Conservation (phyloP, 1,284 basidiomycete genomes). For the Pholiota adiposa region DNA sequence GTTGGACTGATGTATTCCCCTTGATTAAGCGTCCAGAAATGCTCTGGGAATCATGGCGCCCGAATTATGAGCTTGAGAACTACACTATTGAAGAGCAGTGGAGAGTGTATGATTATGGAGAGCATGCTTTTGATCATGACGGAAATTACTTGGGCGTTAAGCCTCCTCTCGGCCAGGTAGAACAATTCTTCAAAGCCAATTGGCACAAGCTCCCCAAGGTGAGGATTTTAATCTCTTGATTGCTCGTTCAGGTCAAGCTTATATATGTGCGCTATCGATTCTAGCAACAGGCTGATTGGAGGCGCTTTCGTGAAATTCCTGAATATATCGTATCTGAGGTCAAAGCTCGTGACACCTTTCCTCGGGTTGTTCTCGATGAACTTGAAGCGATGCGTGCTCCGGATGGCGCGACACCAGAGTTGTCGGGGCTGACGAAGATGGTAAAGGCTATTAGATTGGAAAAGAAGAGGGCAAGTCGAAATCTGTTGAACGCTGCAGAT, state of each 20-base stretch:
- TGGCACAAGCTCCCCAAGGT: neutral
- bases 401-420: no score
- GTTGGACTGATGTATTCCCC: slow-evolving; percentile 15
- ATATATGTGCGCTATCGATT: neutral
- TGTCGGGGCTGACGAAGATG: no score
- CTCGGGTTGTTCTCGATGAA: neutral
- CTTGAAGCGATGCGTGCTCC: neutral
- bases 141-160: slow-evolving; percentile 24
- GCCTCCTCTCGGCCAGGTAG: slow-evolving; percentile 24
- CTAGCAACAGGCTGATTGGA: neutral
- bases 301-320: neutral
- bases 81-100: slow-evolving; percentile 22
- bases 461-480: no score
- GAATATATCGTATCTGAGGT: neutral
- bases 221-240: neutral
- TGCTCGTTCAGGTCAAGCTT: neutral
- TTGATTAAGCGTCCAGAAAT: slow-evolving; percentile 21
- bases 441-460: no score
- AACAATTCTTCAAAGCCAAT: neutral
- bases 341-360: neutral
- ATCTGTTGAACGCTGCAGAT: no score
- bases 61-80: slow-evolving; percentile 22
- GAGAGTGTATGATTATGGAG: slow-evolving; percentile 23
- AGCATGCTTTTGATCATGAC: slow-evolving; percentile 10
- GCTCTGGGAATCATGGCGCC: slow-evolving; percentile 25